phyloP scores from a whole-genome alignment of 176 grass and related monocot genomes.

The Avena insularis region DNA sequence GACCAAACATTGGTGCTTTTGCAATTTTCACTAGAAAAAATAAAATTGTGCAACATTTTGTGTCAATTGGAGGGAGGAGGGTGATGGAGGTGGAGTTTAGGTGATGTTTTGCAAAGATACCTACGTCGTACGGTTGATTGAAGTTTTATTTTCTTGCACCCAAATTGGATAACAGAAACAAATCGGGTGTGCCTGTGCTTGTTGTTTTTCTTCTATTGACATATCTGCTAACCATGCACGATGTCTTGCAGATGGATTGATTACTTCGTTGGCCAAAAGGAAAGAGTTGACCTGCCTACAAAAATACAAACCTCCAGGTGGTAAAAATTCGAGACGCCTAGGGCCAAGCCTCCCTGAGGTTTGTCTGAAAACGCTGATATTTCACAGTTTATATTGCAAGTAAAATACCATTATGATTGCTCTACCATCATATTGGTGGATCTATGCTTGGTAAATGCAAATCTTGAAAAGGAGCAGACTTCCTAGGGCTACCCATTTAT shows the following conservation, averaged over 20 bases:
- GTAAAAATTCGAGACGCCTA: background rate
- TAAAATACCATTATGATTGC: too few species aligned
- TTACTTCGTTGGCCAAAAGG: background rate
- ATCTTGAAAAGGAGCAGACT: too few species aligned
- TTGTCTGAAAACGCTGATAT: background rate
- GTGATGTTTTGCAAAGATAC: background rate
- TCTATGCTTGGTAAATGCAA: too few species aligned
- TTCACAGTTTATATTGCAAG: too few species aligned
- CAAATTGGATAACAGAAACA: background rate
- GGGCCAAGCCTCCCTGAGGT: constrained; percentile 5
- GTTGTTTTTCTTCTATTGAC: background rate
- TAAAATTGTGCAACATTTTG: too few species aligned
- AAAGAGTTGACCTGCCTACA: background rate
- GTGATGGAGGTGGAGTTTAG: background rate
- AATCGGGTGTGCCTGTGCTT: background rate
- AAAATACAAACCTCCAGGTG: background rate
- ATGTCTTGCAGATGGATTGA: constrained; percentile 9
- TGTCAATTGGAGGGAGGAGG: background rate
- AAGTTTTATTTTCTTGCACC: background rate
- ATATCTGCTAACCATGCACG: background rate
- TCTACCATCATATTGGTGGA: too few species aligned
- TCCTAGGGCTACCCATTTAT: too few species aligned
- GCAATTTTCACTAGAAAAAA: background rate
- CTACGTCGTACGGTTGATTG: background rate
- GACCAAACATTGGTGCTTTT: background rate